Evolutionary conservation across 495 filamentous ascomycete genomes (phyloP).

Genomic region (Trichoderma parareesei): DNA sequence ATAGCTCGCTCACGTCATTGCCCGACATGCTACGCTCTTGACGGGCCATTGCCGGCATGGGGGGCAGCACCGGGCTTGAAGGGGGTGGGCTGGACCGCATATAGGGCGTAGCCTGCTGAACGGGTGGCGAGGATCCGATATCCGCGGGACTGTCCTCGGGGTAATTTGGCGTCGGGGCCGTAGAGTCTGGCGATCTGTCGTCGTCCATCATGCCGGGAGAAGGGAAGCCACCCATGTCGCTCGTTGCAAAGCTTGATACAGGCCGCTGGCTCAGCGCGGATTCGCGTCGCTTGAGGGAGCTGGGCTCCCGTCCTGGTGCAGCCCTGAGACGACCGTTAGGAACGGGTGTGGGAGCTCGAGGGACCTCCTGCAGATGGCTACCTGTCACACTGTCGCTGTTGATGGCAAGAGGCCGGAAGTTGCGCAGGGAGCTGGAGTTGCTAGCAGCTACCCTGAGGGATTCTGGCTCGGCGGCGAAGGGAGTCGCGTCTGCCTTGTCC

Average conservation of each 20-base stretch:
- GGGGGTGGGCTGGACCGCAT: slow-evolving; percentile 44
- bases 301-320: slow-evolving; percentile 5
- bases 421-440: slow-evolving; percentile 78
- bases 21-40: slow-evolving; percentile 79
- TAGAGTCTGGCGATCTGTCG: slow-evolving; percentile 19
- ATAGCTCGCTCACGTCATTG: slow-evolving; percentile 53
- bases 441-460: slow-evolving; percentile 84
- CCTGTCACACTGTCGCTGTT: slow-evolving; percentile 39
- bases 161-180: slow-evolving; percentile 10
- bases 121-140: slow-evolving; percentile 73
- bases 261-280: slow-evolving; percentile 5
- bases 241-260: slow-evolving; percentile 5
- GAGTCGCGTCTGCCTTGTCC: slow-evolving; percentile 56
- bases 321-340: slow-evolving; percentile 30
- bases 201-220: slow-evolving; percentile 50
- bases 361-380: slow-evolving; percentile 61
- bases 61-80: slow-evolving; percentile 69
- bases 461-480: slow-evolving; percentile 62
- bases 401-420: slow-evolving; percentile 64
- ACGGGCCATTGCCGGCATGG: slow-evolving; percentile 43
- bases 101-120: slow-evolving; percentile 45
- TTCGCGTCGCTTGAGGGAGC: slow-evolving; percentile 9
- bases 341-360: slow-evolving; percentile 76
- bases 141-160: slow-evolving; percentile 49
- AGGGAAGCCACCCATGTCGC: slow-evolving; percentile 15